Evolutionary conservation across 2,329 filamentous ascomycete species (phyloP).

Genomic region (Septoria petroselini): DNA sequence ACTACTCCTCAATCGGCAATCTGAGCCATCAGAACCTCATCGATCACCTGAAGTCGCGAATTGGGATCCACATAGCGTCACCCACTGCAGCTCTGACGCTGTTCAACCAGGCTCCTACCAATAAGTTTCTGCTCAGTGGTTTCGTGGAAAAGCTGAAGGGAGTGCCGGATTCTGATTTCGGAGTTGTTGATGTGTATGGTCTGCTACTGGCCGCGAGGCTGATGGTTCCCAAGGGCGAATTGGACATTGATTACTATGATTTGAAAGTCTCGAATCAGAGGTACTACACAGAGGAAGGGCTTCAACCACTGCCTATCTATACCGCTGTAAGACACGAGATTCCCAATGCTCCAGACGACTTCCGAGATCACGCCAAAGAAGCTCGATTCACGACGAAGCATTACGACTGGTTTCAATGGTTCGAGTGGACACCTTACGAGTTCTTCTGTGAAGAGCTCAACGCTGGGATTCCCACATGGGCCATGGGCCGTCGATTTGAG

Average conservation of each 20-base stretch:
- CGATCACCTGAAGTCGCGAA: conserved; percentile 78
- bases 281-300: conserved; percentile 69
- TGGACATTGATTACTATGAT: conserved; percentile 71
- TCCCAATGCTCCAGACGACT: conserved; percentile 56
- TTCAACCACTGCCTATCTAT: conserved; percentile 88
- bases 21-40: conserved; percentile 68
- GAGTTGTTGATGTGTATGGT: conserved; percentile 90
- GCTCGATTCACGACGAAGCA: conserved; percentile 42
- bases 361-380: conserved; percentile 35
- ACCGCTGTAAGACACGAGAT: conserved; percentile 95
- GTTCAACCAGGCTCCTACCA: conserved; percentile 84
- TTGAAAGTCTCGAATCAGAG: conserved; percentile 89
- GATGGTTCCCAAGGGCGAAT: conserved; percentile 79
- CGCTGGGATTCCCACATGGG: conserved; percentile 93
- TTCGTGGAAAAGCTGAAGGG: conserved; percentile 89
- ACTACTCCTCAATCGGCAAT: conserved; percentile 72
- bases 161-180: conserved; percentile 74
- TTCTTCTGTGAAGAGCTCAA: conserved; percentile 90
- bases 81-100: conserved; percentile 79
- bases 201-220: conserved; percentile 78
- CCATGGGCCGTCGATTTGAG: conserved; percentile 77
- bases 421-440: conserved; percentile 91
- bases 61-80: conserved; percentile 87
- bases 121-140: conserved; percentile 83
- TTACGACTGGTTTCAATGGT: conserved; percentile 91